Base-by-base conservation (phyloP, 2,329 filamentous ascomycete species). In the Aspergillus nomiae region DNA sequence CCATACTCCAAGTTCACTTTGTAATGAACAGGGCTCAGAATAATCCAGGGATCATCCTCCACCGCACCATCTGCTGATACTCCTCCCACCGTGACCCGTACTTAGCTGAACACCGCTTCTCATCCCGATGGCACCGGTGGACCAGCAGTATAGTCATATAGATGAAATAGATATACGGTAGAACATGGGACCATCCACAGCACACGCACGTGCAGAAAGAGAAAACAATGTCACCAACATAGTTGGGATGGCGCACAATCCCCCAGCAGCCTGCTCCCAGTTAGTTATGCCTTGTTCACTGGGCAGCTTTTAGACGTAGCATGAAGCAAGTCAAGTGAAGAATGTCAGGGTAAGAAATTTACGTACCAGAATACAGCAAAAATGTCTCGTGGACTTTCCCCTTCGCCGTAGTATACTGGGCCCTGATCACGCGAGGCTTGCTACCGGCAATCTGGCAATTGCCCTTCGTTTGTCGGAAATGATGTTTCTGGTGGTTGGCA, bases 161-260 rank as follows among this genome's bases (percentile, higher is more conserved):
- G 0, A 82, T 73, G 0, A 78, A 77, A 62, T 84, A 84, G 0
- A 73, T 76, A 80, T 81, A 84, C 0, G 81, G 80, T 3, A 84
- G 65, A 2, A 79, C 0, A 69, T 69, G 7, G 73, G 70, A 4
- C 81, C 80, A 38, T 75, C 80, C 48, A 78, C 67, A 62, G 4
- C 55, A n/a, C 0, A 80, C 80, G 66, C 81, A 84, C 69, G 76
- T 79, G 26, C 76, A 72, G 63, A 76, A 83, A 8, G 75, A 75
- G 24, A 80, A 68, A 30, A 80, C 69, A 34, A 81, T 65, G 62
- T 81, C 79, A 12, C 78, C 79, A 7, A 80, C 63, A 57, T 81
- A 81, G 60, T 81, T 81, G 7, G 76, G 73, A 65, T 81, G 78
- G 61, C 79, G 74, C 10, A 76, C 74, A 14, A 78, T 64, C 38